Evolutionary conservation across 2,329 filamentous ascomycete genomes (phyloP), one percentile per base, ranked within the genome.

Genomic region (Paecilomyces niveus): DNA sequence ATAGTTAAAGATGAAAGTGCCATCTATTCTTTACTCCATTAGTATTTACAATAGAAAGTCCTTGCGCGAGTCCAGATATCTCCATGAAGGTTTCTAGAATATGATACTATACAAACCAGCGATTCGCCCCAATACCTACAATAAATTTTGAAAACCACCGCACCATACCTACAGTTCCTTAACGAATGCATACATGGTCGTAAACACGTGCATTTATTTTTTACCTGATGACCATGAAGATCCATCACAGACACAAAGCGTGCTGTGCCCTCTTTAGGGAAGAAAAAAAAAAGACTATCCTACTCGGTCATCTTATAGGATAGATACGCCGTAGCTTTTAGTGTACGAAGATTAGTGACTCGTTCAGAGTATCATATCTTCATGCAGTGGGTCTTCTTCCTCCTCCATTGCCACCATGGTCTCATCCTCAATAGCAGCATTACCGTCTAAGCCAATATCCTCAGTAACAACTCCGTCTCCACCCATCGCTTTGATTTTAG

Each of bases 401-500:
- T 66, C 70, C 18, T 68, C 73, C 32, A 67, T 69, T 35, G 63
- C 71, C 49, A 69, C 64, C 61, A 72, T 74, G 45, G 65, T 69
- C 54, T 70, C 72, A 61, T 72, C 71, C 49, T 72, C 71, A 59
- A 72, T 72, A 45, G 69, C 68, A 26, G 68, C 69, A 11, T 71
- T 66, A 53, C 65, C 71, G 57, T 69, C 67, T 3, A 65, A 63
- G 6, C 68, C 65, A 21, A 65, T 65, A 39, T 73, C 72, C 35
- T 73, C 75, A 32, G 74, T 63, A 26, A 68, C 64, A 10, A 75
- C 71, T 26, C 71, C 68, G 13, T 74, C 76, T 53, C 72, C 75
- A 63, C 80, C 85, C 67, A 86, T 67, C 52, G 80, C 80, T 67
- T 85, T 81, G 1, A 87, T 73, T 73, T 87, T 88, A 7, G 85